phyloP scores from a whole-genome alignment of 768 basidiomycete genomes.

The Podaxis mareebaensis region DNA sequence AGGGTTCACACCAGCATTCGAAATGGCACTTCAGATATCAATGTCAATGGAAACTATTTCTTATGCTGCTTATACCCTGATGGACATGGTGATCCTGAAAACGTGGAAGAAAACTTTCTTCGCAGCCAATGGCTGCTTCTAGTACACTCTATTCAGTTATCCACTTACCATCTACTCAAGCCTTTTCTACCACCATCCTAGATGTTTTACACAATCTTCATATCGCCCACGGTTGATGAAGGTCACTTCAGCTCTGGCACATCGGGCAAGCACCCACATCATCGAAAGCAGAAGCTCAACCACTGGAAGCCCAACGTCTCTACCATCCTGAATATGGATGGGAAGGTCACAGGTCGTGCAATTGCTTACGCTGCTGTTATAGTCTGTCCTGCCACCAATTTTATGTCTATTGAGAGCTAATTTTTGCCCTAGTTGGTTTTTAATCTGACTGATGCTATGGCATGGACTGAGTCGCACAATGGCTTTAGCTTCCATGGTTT shows the following conservation, averaged over 20 bases:
- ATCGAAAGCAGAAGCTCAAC: not conserved
- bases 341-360: slow-evolving; percentile 22
- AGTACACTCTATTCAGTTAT: slow-evolving; percentile 16
- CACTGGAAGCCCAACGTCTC: slow-evolving; percentile 19
- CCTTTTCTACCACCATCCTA: not conserved
- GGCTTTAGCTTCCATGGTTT: slow-evolving; percentile 23
- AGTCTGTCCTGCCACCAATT: slow-evolving; percentile 19
- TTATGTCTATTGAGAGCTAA: not conserved
- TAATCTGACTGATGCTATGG: slow-evolving; percentile 20
- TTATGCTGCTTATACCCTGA: slow-evolving; percentile 21
- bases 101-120: slow-evolving; percentile 24
- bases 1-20: slow-evolving; percentile 23
- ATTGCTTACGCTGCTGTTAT: slow-evolving; percentile 31
- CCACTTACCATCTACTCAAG: not conserved
- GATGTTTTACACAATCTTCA: not conserved
- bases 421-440: slow-evolving; percentile 21
- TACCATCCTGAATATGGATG: slow-evolving; percentile 17
- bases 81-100: slow-evolving; percentile 5
- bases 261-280: not conserved
- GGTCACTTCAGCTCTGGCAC: not conserved
- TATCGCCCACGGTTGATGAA: not conserved
- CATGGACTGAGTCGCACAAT: slow-evolving; percentile 22
- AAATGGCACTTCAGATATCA: slow-evolving; percentile 11
- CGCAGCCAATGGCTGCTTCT: slow-evolving; percentile 23
- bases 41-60: slow-evolving; percentile 17